Percentiles rank a stretch among this genome's conserved stretches.
These are phyloP conservation scores for Podaxis mareebaensis DNA, from an alignment of 768 basidiomycete genomes.

Conservation along the genomic window DNA sequence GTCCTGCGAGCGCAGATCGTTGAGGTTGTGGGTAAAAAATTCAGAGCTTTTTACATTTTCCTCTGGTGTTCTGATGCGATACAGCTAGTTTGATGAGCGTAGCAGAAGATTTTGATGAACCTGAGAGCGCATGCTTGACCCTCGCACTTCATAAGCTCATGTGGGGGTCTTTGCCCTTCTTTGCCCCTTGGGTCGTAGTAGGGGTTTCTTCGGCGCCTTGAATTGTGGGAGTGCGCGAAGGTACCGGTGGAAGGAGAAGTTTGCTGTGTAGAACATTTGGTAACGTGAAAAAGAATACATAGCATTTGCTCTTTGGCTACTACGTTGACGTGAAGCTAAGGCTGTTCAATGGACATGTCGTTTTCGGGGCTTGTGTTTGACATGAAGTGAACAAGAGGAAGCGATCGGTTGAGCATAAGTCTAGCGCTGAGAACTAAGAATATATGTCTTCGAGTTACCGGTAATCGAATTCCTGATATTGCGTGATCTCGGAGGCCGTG, in stretches of 20 bases:
- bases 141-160: neutral
- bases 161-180: neutral
- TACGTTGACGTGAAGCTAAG: neutral
- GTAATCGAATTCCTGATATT: neutral
- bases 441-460: neutral
- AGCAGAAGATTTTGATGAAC: neutral
- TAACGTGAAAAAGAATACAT: neutral
- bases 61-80: neutral
- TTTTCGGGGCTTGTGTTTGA: neutral
- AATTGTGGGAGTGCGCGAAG: neutral
- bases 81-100: neutral
- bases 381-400: neutral
- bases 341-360: neutral
- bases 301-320: neutral
- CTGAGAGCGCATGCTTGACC: conserved; percentile 4
- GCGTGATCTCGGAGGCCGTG: neutral
- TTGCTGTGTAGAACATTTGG: neutral
- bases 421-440: neutral
- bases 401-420: neutral
- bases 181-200: neutral
- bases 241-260: neutral
- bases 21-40: neutral
- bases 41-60: neutral
- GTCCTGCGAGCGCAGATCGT: no score
- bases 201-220: neutral